Conservation (phyloP, 2,329 filamentous ascomycete species). For the Aspergillus phoenicis region DNA sequence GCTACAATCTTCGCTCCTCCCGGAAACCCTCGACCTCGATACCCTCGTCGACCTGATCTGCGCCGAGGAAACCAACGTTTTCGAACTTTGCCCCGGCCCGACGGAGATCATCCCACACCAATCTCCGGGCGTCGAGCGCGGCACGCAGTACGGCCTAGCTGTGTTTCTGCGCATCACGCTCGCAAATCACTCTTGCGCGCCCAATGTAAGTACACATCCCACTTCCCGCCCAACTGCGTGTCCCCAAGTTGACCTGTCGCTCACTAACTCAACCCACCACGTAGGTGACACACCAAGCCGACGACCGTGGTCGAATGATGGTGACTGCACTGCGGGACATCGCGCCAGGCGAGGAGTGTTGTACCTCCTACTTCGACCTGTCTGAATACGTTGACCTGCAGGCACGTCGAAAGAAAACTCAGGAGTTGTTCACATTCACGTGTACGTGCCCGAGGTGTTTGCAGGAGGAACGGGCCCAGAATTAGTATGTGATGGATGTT, state of each 20-base stretch:
- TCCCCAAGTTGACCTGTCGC: background rate
- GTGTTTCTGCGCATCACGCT: background rate
- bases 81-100: background rate
- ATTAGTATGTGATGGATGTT: background rate
- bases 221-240: background rate
- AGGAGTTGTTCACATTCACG: background rate
- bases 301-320: slow-evolving; percentile 4
- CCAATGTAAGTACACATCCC: slow-evolving; percentile 2
- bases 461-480: background rate
- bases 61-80: background rate
- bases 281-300: slow-evolving; percentile 1
- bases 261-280: background rate
- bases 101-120: background rate
- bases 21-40: background rate
- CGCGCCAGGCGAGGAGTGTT: slow-evolving; percentile 3
- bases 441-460: background rate
- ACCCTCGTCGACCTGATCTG: background rate
- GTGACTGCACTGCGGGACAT: background rate
- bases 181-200: slow-evolving; percentile 6
- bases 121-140: background rate
- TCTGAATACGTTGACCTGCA: background rate
- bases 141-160: background rate
- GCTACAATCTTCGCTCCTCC: background rate
- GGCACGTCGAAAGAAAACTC: background rate
- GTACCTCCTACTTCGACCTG: slow-evolving; percentile 7